Base-by-base conservation (phyloP, 176 grass and related monocot species). In the Rhynchospora pubera region DNA sequence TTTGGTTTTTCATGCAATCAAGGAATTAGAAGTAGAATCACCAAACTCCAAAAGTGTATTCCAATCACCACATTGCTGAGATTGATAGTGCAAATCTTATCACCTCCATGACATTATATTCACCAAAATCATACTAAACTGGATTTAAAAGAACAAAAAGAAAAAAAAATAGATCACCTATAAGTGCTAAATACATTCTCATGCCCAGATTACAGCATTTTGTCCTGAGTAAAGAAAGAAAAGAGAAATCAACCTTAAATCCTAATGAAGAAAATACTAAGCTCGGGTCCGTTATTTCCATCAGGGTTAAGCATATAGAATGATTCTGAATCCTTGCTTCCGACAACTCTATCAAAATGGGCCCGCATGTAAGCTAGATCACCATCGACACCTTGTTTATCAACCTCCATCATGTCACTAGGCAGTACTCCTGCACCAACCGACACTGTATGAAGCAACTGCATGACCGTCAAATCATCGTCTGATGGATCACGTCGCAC, bases 211-310 rank as follows among this genome's bases (percentile, higher is more conserved):
- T 78, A n/a, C 83, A 28, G 42, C 15, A 23, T 30, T 51, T 28
- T 77, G n/a, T 21, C 34, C 67, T 62, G 58, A 5, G 34, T 51
- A 50, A 78, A 62, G 18, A 53, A 78, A 84, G 71, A 84, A 14
- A 65, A 12, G 4, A 65, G 45, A 62, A 84, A 19, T 34, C 77
- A 59, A 53, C 7, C 24, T 92, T 89, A 97, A 59, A 89, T 92
- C 83, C 90, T 94, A 86, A 97, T 92, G 82, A 97, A 94, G 88
- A 97, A 97, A 84, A 97, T 94, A 83, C 92, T 94, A 68, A 97
- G 90, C 90, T 94, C 95, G 9, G 92, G 90, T 0, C 95, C 92
- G 10, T 83, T 91, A 86, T 88, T 94, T 14, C 95, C 92, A 1
- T 97, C 95, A 5, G 92, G 95, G 68, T 93, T 97, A 15, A 91